Evolutionary conservation across 768 basidiomycete species (phyloP), one percentile per base, ranked within the genome.

Genomic region (Phallus indusiatus): DNA sequence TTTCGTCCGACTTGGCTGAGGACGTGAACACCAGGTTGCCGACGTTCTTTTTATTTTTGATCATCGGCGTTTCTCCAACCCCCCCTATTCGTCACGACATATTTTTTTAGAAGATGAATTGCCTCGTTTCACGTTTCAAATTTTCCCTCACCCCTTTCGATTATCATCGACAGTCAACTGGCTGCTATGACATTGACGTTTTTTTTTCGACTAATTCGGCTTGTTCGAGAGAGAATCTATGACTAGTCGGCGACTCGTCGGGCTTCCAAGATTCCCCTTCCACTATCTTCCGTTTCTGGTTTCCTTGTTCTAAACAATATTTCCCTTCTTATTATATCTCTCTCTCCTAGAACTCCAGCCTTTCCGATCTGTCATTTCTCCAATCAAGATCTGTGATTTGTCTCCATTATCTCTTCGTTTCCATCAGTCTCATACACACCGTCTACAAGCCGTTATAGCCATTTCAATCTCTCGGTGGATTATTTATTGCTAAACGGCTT

Each of bases 1-100:
- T 53, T 59, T 20, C 50, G 57, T 53, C 57, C 57, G 14, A 59
- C 57, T 20, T 59, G 57, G 57, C 33, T 59, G 35, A 59, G 57
- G 57, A 59, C 57, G 16, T 59, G 56, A 58, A 36, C 56, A 35
- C 36, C 35, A 36, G 20, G 49, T 24, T 59, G 28, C 28, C 49
- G 28, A 34, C 16, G 12, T 22, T 34, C 49, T 20, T 22, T 20
- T 18, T 33, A 21, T 56, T 20, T n/a, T 14, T 36, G 18, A n/a
- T 14, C 12, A 57, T 21, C 34, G 50, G 18, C 47, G 17, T 35
- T 16, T 37, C 33, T 59, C 33, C 33, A 22, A 17, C 35, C 49
- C 49, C 7, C n/a, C 57, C 10, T 36, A 28, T 42, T 42, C 42
- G 14, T n/a, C 42, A 42, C n/a, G 42, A 42, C 12, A n/a, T n/a